Evolutionary conservation across 2,329 filamentous ascomycete species (phyloP).

Genomic region (Aureobasidium sp.): DNA sequence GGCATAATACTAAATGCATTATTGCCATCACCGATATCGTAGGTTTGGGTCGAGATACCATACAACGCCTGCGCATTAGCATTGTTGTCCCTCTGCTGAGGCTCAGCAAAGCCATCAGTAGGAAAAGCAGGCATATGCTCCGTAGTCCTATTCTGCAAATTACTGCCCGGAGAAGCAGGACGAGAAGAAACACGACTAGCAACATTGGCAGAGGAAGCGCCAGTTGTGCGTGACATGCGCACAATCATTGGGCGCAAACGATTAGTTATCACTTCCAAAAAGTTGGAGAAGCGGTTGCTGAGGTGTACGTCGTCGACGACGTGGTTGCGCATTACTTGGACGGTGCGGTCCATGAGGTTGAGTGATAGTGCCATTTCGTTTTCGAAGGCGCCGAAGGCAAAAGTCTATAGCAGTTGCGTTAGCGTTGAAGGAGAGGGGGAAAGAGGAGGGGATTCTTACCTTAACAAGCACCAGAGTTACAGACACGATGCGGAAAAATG

Average conservation of each 20-base stretch:
- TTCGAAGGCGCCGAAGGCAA: constrained; percentile 70
- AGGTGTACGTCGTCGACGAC: constrained; percentile 81
- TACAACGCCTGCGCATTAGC: constrained; percentile 26
- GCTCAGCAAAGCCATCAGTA: neutral
- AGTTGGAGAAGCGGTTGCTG: constrained; percentile 76
- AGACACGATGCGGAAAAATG: constrained; percentile 79
- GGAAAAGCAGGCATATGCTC: neutral
- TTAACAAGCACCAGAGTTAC: constrained; percentile 79
- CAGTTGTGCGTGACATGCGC: constrained; percentile 43
- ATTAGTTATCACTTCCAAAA: constrained; percentile 70
- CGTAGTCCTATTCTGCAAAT: neutral
- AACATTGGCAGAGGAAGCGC: constrained; percentile 23
- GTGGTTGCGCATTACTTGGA: constrained; percentile 64
- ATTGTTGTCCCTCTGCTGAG: too few species aligned
- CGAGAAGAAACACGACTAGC: neutral
- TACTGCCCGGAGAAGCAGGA: neutral
- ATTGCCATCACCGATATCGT: constrained; percentile 33
- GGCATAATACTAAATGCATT: constrained; percentile 40
- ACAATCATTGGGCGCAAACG: constrained; percentile 64
- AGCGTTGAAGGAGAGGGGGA: neutral
- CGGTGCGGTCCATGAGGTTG: constrained; percentile 64
- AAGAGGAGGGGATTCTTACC: too few species aligned
- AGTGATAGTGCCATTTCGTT: constrained; percentile 70
- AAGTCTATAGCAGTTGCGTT: constrained; percentile 46
- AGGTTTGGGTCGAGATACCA: constrained; percentile 36